Percentiles rank a stretch among this genome's conserved stretches.
Evolutionary conservation across 257 asterid genomes (phyloP).

Genomic region (Ophiorrhiza pumila): DNA sequence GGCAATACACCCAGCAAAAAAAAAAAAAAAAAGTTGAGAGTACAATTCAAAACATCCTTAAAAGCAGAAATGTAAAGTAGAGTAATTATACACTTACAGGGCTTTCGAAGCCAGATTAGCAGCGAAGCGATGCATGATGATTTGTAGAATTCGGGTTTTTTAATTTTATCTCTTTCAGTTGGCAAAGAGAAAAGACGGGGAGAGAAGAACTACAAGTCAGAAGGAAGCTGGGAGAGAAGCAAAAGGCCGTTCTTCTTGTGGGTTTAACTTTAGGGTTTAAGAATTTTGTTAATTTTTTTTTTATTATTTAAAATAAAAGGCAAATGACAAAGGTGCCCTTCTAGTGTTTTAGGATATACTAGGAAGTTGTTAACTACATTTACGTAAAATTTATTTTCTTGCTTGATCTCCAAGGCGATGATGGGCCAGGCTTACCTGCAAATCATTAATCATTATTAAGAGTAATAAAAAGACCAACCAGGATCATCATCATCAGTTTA

Average conservation of each 20-base stretch:
- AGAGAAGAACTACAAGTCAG: not conserved
- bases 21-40: not conserved
- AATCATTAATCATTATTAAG: no score
- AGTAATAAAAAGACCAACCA: no score
- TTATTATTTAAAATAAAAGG: no score
- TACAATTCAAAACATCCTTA: not conserved
- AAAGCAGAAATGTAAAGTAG: no score
- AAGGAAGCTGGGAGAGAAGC: not conserved
- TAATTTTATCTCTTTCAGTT: not conserved
- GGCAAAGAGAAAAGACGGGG: not conserved
- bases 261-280: conserved; percentile 8
- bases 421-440: not conserved
- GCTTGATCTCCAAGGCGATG: conserved; percentile 1
- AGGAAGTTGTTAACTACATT: no score
- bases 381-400: not conserved
- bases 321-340: no score
- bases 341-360: no score
- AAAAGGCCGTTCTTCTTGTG: not conserved
- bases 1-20: conserved; percentile 7
- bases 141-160: not conserved
- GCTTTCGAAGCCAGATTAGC: conserved; percentile 37
- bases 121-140: conserved; percentile 31
- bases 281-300: not conserved
- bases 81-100: conserved; percentile 14
- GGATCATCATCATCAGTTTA: no score